Percentiles rank a stretch among this genome's conserved stretches.
Conservation (phyloP, 345 rosid species). For the Corymbia maculata region DNA sequence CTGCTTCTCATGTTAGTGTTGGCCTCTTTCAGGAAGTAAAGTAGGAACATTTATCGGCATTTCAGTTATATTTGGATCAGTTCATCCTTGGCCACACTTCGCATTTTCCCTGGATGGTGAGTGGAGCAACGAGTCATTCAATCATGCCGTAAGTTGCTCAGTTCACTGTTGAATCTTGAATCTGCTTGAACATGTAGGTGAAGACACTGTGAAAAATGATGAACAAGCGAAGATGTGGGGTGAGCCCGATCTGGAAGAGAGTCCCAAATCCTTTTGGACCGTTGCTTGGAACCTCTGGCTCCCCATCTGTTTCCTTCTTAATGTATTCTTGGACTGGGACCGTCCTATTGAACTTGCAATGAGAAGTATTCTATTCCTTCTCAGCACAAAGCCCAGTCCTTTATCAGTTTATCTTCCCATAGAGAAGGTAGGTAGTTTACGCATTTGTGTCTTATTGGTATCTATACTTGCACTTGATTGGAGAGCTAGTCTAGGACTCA, state of each 20-base stretch:
- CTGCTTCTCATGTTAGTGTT: background rate
- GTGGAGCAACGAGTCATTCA: background rate
- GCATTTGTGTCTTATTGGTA: background rate
- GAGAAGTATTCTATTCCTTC: constrained; percentile 23
- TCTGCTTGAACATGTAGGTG: constrained; percentile 11
- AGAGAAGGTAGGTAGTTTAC: constrained; percentile 26
- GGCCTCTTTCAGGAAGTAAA: constrained; percentile 15
- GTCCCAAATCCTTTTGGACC: constrained; percentile 13
- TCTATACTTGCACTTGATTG: background rate
- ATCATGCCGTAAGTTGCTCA: background rate
- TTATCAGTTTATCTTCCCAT: constrained; percentile 36
- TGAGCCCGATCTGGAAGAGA: constrained; percentile 4
- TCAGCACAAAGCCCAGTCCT: constrained; percentile 39
- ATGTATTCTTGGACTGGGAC: constrained; percentile 25
- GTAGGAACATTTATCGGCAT: constrained; percentile 11
- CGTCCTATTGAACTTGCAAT: constrained; percentile 17
- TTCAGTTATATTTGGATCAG: constrained; percentile 16
- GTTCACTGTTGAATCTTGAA: background rate
- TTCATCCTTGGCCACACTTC: constrained; percentile 1
- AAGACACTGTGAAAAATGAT: constrained; percentile 15
- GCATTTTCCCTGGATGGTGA: background rate
- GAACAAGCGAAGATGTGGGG: background rate
- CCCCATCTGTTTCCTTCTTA: constrained; percentile 24
- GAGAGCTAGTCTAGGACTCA: background rate
- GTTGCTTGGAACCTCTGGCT: constrained; percentile 33